Evolutionary conservation across 371 early-diverging fungal species (phyloP).

Genomic region (Mortierella sp.): DNA sequence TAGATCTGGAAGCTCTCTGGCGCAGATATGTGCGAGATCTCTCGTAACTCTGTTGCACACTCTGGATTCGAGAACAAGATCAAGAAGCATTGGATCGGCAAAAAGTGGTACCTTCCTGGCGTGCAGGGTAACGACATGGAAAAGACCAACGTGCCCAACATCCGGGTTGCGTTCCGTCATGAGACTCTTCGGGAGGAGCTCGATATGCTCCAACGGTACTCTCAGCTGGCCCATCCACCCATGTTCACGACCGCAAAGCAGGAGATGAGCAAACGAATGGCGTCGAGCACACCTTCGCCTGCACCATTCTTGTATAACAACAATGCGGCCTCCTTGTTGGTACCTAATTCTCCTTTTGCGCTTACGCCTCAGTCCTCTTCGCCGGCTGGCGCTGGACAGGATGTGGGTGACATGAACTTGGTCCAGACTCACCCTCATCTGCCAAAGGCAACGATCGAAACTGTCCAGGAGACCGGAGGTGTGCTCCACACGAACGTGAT

Average conservation of each 20-base stretch:
- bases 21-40: slow-evolving; percentile 98
- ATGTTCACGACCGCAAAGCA: slow-evolving; percentile 37
- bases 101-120: slow-evolving; percentile 80
- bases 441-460: slow-evolving; percentile 27
- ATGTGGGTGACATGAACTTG: slow-evolving; percentile 25
- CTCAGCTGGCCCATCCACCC: slow-evolving; percentile 37
- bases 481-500: slow-evolving; percentile 42
- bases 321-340: background rate
- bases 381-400: background rate
- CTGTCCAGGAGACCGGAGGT: slow-evolving; percentile 15
- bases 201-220: slow-evolving; percentile 62
- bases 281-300: slow-evolving; percentile 40
- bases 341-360: slow-evolving; percentile 42
- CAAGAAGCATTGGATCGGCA: slow-evolving; percentile 96
- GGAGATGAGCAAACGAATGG: slow-evolving; percentile 52
- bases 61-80: slow-evolving; percentile 93
- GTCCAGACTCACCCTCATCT: slow-evolving; percentile 45
- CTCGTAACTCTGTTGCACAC: slow-evolving; percentile 94
- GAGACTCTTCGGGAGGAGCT: slow-evolving; percentile 91
- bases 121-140: slow-evolving; percentile 90
- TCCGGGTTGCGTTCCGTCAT: slow-evolving; percentile 81
- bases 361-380: slow-evolving; percentile 21
- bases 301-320: slow-evolving; percentile 19
- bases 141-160: slow-evolving; percentile 97
- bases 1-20: slow-evolving; percentile 96